A percentile compares a stretch with the other conserved stretches of the same genome.
Conservation (phyloP, 2,329 filamentous ascomycete species). For the Aspergillus intermedius region DNA sequence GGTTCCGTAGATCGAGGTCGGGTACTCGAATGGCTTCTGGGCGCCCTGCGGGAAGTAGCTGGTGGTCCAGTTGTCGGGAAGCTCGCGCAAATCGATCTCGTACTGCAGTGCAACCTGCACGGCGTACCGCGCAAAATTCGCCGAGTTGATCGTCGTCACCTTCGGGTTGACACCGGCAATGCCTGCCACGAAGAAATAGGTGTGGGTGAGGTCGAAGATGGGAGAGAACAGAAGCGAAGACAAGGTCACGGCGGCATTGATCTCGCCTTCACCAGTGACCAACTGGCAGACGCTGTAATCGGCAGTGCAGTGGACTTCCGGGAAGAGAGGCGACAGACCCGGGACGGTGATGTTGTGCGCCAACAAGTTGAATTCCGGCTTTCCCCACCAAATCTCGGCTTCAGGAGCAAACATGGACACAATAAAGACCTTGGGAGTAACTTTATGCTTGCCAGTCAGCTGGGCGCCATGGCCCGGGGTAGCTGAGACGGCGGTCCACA, state of each 20-base stretch:
- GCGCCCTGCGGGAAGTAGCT: constrained; percentile 64
- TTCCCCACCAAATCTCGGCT: constrained; percentile 55
- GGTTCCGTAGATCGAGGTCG: constrained; percentile 57
- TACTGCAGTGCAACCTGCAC: constrained; percentile 71
- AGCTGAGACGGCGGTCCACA: constrained; percentile 4
- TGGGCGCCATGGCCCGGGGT: not conserved
- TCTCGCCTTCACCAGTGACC: constrained; percentile 62
- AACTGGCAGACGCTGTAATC: constrained; percentile 61
- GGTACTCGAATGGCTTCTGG: constrained; percentile 50
- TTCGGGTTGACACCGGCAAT: constrained; percentile 71
- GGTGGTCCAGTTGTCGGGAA: constrained; percentile 58
- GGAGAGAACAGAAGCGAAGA: constrained; percentile 56
- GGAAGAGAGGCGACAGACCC: constrained; percentile 60
- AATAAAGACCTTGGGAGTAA: constrained; percentile 37
- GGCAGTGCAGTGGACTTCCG: constrained; percentile 57
- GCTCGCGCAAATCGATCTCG: constrained; percentile 65
- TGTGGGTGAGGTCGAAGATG: constrained; percentile 57
- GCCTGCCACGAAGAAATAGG: constrained; percentile 66
- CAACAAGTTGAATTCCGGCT: constrained; percentile 50
- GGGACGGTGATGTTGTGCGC: constrained; percentile 53
- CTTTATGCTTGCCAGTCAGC: constrained; percentile 9
- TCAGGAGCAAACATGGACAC: constrained; percentile 53
- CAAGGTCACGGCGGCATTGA: constrained; percentile 66
- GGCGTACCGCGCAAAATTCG: constrained; percentile 62
- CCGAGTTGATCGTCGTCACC: constrained; percentile 57